Evolutionary conservation across 2,329 filamentous ascomycete species (phyloP).

Genomic region (Cryphonectria radicalis): DNA sequence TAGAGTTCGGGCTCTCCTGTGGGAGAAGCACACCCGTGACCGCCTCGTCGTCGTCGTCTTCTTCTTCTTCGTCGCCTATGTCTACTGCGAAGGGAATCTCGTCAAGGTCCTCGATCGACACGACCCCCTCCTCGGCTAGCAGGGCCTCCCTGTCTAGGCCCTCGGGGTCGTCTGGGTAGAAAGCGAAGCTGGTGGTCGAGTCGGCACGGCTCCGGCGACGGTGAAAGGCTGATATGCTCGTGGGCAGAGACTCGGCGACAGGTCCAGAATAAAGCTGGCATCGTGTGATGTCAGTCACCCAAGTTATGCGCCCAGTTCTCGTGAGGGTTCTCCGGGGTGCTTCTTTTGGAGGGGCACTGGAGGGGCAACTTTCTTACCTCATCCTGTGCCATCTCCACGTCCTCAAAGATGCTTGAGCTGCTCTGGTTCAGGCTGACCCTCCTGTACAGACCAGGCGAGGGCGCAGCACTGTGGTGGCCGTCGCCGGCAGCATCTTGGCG

Average conservation of each 20-base stretch:
- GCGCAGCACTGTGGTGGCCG: constrained; percentile 31
- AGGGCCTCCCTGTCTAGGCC: constrained; percentile 39
- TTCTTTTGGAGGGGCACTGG: too few relatives aligned
- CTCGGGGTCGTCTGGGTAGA: constrained; percentile 72
- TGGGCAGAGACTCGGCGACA: constrained; percentile 93
- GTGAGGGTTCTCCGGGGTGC: neutral
- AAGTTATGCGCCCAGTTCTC: neutral
- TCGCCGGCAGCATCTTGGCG: constrained; percentile 31
- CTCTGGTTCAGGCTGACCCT: constrained; percentile 72
- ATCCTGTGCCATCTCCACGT: constrained; percentile 98
- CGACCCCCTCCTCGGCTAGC: constrained; percentile 35
- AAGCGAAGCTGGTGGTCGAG: constrained; percentile 87
- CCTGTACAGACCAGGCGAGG: constrained; percentile 56
- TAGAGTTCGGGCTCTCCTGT: constrained; percentile 48
- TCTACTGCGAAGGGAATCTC: constrained; percentile 48
- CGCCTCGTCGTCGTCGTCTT: constrained; percentile 31
- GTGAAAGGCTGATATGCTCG: constrained; percentile 91
- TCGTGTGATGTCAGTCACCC: constrained; percentile 10
- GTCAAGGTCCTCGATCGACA: constrained; percentile 42
- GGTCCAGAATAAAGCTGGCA: constrained; percentile 81
- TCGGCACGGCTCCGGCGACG: constrained; percentile 74
- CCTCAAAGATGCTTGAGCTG: constrained; percentile 81
- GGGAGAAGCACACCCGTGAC: constrained; percentile 18
- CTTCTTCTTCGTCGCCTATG: constrained; percentile 42
- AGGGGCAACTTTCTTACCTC: constrained; percentile 62